A percentile compares a stretch with the other conserved stretches of the same genome.
phyloP scores from a whole-genome alignment of 805 yeast genomes.

The Nakazawaea molendinolei region DNA sequence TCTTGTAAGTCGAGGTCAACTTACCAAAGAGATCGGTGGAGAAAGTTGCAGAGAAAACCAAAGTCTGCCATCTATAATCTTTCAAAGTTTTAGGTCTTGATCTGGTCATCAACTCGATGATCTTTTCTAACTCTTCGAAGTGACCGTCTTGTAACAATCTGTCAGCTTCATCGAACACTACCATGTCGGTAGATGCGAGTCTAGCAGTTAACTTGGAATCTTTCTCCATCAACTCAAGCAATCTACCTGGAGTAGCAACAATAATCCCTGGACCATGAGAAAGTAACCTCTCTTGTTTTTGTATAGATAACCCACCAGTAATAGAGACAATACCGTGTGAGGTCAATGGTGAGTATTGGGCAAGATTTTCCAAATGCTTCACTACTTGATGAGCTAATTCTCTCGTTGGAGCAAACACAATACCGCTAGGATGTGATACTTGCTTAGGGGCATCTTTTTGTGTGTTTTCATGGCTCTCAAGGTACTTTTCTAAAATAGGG shows the following conservation, averaged over 20 bases:
- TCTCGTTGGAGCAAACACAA: conserved; percentile 91
- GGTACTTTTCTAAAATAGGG: conserved; percentile 72
- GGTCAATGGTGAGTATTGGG: conserved; percentile 45
- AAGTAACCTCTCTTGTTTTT: conserved; percentile 81
- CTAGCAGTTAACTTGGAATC: conserved; percentile 36
- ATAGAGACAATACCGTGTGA: conserved; percentile 61
- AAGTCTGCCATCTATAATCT: conserved; percentile 61
- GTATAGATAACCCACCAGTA: conserved; percentile 94
- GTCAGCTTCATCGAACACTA: conserved; percentile 94
- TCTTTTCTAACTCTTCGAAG: conserved; percentile 84
- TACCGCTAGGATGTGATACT: conserved; percentile 77
- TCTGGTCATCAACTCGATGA: conserved; percentile 56
- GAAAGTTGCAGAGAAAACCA: conserved; percentile 95
- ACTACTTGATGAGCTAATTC: conserved; percentile 93
- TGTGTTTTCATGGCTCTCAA: conserved; percentile 22
- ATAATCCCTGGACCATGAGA: conserved; percentile 69
- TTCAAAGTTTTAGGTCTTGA: conserved; percentile 35
- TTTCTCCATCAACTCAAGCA: conserved; percentile 72
- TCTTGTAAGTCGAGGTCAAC: conserved; percentile 35
- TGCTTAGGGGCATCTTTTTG: conserved; percentile 23
- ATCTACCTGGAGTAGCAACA: conserved; percentile 95
- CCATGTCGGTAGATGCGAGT: conserved; percentile 38
- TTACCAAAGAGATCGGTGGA: conserved; percentile 76
- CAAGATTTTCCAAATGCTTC: conserved; percentile 59
- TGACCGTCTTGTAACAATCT: conserved; percentile 92